Percentiles rank a stretch among this genome's conserved stretches.
Evolutionary conservation across 805 yeast species (phyloP).

Genomic region (Torulaspora maleeae): DNA sequence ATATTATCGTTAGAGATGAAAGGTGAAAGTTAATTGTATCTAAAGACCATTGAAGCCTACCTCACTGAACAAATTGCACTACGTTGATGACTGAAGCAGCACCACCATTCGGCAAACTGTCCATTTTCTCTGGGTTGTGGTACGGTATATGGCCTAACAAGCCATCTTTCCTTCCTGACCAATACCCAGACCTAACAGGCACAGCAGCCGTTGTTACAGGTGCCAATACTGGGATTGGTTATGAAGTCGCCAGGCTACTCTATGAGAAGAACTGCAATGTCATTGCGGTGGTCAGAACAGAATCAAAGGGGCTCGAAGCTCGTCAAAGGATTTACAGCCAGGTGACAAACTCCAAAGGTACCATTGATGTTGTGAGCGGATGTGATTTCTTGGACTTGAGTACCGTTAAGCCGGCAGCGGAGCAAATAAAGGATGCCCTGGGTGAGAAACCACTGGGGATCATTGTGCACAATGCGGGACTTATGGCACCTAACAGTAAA

Average conservation of each 20-base stretch:
- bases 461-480: constrained; percentile 38
- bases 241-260: constrained; percentile 24
- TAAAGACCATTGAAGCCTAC: not conserved
- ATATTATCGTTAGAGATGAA: too few species aligned
- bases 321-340: constrained; percentile 25
- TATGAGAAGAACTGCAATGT: constrained; percentile 36
- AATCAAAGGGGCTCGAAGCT: constrained; percentile 35
- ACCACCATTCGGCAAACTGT: constrained; percentile 17
- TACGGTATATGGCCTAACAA: constrained; percentile 27
- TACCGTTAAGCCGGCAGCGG: constrained; percentile 33
- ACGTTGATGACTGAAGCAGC: constrained; percentile 25
- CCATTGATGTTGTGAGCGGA: constrained; percentile 24
- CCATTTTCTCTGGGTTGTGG: constrained; percentile 17
- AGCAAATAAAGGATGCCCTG: constrained; percentile 14
- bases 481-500: constrained; percentile 31
- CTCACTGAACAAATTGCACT: not conserved
- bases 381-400: constrained; percentile 41
- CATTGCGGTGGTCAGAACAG: constrained; percentile 34
- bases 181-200: constrained; percentile 38
- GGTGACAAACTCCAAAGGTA: constrained; percentile 26
- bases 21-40: not conserved
- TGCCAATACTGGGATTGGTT: constrained; percentile 39
- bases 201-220: constrained; percentile 42
- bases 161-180: constrained; percentile 31
- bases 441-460: constrained; percentile 27